Evolutionary conservation across 2,329 filamentous ascomycete species (phyloP).

Genomic region (Aspergillus sp.): DNA sequence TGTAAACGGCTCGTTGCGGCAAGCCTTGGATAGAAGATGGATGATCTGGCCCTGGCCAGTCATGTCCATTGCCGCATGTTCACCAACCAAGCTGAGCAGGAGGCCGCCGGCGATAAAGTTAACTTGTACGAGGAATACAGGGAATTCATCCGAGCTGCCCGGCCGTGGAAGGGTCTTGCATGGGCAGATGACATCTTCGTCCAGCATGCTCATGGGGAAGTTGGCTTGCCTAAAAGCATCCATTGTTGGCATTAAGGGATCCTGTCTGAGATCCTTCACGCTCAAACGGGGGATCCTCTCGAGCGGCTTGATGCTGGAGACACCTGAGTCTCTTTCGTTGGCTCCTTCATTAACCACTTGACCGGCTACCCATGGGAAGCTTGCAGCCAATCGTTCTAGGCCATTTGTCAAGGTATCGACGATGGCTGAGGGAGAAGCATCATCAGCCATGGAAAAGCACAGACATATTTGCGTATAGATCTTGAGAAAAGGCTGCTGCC

Average conservation of each 20-base stretch:
- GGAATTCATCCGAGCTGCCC: constrained; percentile 2
- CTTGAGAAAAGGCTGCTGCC: constrained; percentile 34
- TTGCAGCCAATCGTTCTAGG: constrained; percentile 30
- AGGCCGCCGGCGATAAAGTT: constrained; percentile 35
- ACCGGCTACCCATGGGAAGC: constrained; percentile 44
- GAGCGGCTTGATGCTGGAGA: constrained; percentile 35
- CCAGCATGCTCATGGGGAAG: constrained; percentile 44
- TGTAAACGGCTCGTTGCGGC: constrained; percentile 39
- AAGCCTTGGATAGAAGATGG: constrained; percentile 43
- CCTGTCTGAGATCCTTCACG: constrained; percentile 38
- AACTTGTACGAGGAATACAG: constrained; percentile 7
- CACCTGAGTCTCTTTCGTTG: constrained; percentile 19
- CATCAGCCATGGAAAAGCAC: constrained; percentile 28
- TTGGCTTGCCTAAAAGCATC: constrained; percentile 27
- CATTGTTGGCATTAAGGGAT: constrained; percentile 32
- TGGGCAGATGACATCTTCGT: constrained; percentile 38
- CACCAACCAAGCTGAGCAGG: constrained; percentile 41
- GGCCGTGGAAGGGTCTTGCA: constrained; percentile 32
- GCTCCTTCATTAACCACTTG: constrained; percentile 32
- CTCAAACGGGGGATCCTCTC: constrained; percentile 27
- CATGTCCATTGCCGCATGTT: constrained; percentile 47
- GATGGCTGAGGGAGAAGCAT: constrained; percentile 15
- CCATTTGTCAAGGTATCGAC: constrained; percentile 27
- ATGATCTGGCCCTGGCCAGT: constrained; percentile 43
- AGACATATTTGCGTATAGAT: constrained; percentile 44